Conservation (phyloP, 106 monocot species). For the Posidonia australis region DNA sequence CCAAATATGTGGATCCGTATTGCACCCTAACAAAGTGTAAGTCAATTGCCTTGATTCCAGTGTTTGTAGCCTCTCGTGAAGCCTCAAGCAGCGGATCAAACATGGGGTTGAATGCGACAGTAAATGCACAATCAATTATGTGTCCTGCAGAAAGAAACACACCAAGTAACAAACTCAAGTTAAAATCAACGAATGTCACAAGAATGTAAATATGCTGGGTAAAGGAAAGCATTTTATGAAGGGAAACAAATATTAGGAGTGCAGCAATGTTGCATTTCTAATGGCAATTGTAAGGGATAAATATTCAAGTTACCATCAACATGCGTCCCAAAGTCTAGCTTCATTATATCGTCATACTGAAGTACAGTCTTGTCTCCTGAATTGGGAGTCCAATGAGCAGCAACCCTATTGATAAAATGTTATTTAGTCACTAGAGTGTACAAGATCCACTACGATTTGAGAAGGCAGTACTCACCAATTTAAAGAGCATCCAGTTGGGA, state of each 20-base stretch:
- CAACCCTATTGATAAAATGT: slow-evolving; percentile 55
- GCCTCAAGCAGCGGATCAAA: slow-evolving; percentile 87
- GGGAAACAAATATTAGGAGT: too few relatives aligned
- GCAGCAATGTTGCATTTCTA: neutral
- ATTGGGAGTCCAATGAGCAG: slow-evolving; percentile 99
- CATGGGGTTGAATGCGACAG: slow-evolving; percentile 98
- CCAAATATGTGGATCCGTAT: too few relatives aligned
- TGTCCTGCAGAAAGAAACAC: slow-evolving; percentile 40
- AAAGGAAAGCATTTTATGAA: too few relatives aligned
- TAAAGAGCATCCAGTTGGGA: slow-evolving; percentile 96
- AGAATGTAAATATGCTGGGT: neutral
- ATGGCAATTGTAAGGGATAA: neutral
- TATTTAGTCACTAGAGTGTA: neutral
- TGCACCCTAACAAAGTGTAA: neutral
- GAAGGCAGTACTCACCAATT: slow-evolving; percentile 51
- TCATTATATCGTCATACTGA: slow-evolving; percentile 99
- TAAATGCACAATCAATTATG: slow-evolving; percentile 96
- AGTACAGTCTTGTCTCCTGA: slow-evolving; percentile 98
- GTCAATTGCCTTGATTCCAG: slow-evolving; percentile 66
- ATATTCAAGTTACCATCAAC: slow-evolving; percentile 50
- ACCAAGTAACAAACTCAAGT: neutral
- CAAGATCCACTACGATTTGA: neutral
- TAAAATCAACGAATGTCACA: neutral
- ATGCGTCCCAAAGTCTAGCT: slow-evolving; percentile 97
- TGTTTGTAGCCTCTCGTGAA: slow-evolving; percentile 90